Conservation (phyloP, 2,329 filamentous ascomycete genomes). For the Penicillium sp. region DNA sequence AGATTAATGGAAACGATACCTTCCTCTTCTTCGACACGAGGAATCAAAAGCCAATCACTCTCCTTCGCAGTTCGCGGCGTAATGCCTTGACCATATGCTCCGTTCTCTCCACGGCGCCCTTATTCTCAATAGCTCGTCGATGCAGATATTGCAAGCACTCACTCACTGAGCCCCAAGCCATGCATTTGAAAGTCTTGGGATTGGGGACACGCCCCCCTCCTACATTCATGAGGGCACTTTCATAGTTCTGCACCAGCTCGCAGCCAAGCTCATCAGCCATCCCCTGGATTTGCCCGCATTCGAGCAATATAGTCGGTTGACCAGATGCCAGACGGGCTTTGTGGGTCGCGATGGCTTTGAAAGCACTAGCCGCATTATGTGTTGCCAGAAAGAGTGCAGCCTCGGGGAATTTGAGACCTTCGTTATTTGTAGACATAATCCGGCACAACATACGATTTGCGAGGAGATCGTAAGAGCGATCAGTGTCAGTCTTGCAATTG, state of each 20-base stretch:
- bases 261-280: constrained; percentile 84
- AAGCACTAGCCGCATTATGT: constrained; percentile 46
- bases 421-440: constrained; percentile 30
- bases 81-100: constrained; percentile 58
- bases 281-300: constrained; percentile 75
- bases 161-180: constrained; percentile 49
- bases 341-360: constrained; percentile 37
- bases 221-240: constrained; percentile 11
- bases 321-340: constrained; percentile 36
- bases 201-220: constrained; percentile 25
- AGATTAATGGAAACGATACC: too few species aligned
- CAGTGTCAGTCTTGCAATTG: constrained; percentile 35
- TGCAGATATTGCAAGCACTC: constrained; percentile 52
- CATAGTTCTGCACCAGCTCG: constrained; percentile 36
- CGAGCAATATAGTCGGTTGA: constrained; percentile 33
- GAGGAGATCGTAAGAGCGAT: constrained; percentile 46
- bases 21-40: too few species aligned
- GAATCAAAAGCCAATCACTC: constrained; percentile 25
- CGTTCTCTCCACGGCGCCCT: constrained; percentile 62
- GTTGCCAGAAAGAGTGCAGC: constrained; percentile 49
- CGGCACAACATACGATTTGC: constrained; percentile 44
- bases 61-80: constrained; percentile 54
- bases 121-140: constrained; percentile 63
- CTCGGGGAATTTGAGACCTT: constrained; percentile 15
- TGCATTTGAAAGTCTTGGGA: constrained; percentile 48